A percentile compares a stretch with the other conserved stretches of the same genome.
phyloP scores from a whole-genome alignment of 2,329 filamentous ascomycete species.

The Fusarium nematophilum region DNA sequence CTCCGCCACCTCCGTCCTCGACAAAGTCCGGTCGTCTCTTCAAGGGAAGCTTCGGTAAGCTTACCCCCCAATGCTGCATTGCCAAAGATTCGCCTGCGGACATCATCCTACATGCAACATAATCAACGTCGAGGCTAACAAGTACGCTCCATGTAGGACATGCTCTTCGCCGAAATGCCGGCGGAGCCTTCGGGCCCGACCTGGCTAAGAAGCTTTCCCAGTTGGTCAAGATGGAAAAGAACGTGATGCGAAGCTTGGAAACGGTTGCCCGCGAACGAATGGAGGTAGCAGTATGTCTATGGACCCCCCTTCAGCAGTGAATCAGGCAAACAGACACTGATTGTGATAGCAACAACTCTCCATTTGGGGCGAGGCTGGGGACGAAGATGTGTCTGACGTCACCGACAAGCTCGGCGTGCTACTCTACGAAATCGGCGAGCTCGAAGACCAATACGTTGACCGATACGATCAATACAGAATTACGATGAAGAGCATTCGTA shows the following conservation, averaged over 20 bases:
- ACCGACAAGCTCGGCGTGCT: slow-evolving; percentile 98
- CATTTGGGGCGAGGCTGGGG: slow-evolving; percentile 93
- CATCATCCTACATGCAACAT: background rate
- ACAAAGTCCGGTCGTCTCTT: slow-evolving; percentile 94
- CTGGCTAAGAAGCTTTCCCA: slow-evolving; percentile 97
- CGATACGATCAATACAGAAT: slow-evolving; percentile 99
- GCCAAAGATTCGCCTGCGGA: background rate
- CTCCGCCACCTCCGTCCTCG: slow-evolving; percentile 88
- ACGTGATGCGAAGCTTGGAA: slow-evolving; percentile 98
- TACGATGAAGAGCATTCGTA: slow-evolving; percentile 99
- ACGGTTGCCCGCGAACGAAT: slow-evolving; percentile 94
- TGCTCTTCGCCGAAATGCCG: slow-evolving; percentile 78
- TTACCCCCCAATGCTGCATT: slow-evolving; percentile 1
- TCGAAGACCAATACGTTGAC: slow-evolving; percentile 98
- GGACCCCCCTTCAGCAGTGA: too few relatives aligned
- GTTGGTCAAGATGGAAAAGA: slow-evolving; percentile 99
- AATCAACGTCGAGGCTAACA: slow-evolving; percentile 15
- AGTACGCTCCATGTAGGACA: slow-evolving; percentile 58
- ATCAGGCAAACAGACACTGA: slow-evolving; percentile 17
- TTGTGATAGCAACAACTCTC: slow-evolving; percentile 90
- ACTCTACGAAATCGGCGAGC: slow-evolving; percentile 97
- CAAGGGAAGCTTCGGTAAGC: slow-evolving; percentile 83
- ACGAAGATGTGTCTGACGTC: slow-evolving; percentile 98
- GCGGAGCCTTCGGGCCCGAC: slow-evolving; percentile 84
- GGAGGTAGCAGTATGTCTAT: slow-evolving; percentile 88